phyloP scores from a whole-genome alignment of 2,329 filamentous ascomycete species.

The Chaetothyriales sp. region DNA sequence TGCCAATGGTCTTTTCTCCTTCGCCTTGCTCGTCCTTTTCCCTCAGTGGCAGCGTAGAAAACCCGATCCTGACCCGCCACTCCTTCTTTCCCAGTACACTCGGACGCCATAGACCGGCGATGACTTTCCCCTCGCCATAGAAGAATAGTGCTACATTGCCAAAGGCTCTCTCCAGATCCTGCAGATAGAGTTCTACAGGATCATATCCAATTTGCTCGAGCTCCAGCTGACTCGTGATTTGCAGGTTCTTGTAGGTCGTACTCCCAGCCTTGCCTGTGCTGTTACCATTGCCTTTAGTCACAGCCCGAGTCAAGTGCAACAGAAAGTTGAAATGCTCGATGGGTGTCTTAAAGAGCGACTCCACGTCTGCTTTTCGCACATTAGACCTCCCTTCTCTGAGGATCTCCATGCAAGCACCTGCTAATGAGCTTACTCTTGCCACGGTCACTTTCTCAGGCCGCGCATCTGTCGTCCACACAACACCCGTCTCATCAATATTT shows the following conservation, averaged over 20 bases:
- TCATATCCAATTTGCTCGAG: slow-evolving; percentile 39
- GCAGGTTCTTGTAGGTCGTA: slow-evolving; percentile 63
- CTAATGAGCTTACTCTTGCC: slow-evolving; percentile 64
- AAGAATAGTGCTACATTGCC: slow-evolving; percentile 64
- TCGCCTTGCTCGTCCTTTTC: slow-evolving; percentile 6
- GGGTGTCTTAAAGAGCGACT: slow-evolving; percentile 55
- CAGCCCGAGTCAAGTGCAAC: slow-evolving; percentile 42
- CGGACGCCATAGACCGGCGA: slow-evolving; percentile 54
- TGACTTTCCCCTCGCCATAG: slow-evolving; percentile 41
- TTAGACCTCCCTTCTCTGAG: slow-evolving; percentile 38
- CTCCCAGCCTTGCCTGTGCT: slow-evolving; percentile 17
- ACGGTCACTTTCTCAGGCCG: slow-evolving; percentile 69
- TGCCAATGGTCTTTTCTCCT: slow-evolving; percentile 36
- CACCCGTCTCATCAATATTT: slow-evolving; percentile 60
- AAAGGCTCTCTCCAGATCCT: slow-evolving; percentile 54
- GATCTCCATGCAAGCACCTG: slow-evolving; percentile 56
- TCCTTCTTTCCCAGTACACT: slow-evolving; percentile 33
- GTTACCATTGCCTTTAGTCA: background rate
- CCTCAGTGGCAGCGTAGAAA: slow-evolving; percentile 45
- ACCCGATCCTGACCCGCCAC: slow-evolving; percentile 58
- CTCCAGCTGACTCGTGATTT: slow-evolving; percentile 31
- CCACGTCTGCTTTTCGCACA: slow-evolving; percentile 32
- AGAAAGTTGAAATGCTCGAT: slow-evolving; percentile 71
- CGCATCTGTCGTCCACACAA: slow-evolving; percentile 58
- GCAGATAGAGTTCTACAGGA: slow-evolving; percentile 48